Conservation (phyloP, 2,329 filamentous ascomycete species). For the Claviceps pazoutovae region DNA sequence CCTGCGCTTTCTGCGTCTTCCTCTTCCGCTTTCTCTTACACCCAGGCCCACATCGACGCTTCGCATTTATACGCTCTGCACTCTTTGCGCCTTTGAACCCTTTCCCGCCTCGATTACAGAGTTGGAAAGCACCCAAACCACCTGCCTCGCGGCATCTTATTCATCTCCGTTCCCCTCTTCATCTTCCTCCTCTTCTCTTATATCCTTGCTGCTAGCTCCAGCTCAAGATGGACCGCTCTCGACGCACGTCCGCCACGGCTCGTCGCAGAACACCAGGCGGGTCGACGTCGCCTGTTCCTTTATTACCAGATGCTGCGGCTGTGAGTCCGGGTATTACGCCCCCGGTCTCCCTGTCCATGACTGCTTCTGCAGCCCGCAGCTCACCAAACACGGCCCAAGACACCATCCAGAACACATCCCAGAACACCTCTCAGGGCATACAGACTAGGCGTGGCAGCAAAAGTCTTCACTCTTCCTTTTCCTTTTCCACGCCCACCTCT, state of each 20-base stretch:
- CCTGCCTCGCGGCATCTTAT: not conserved
- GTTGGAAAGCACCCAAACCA: not conserved
- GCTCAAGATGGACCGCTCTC: conserved; percentile 25
- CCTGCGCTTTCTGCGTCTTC: too few relatives aligned
- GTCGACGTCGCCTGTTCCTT: conserved; percentile 18
- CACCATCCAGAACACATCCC: conserved; percentile 1
- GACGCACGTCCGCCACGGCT: conserved; percentile 18
- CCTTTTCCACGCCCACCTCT: conserved; percentile 21
- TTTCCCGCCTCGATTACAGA: not conserved
- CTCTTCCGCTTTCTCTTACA: too few relatives aligned
- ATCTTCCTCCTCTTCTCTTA: not conserved
- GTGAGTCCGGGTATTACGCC: conserved; percentile 7
- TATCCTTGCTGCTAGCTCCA: conserved; percentile 12
- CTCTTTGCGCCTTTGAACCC: not conserved
- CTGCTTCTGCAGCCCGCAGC: conserved; percentile 15
- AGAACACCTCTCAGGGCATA: not conserved
- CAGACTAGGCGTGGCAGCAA: conserved; percentile 19
- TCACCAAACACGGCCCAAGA: conserved; percentile 17
- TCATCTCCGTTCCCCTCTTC: conserved; percentile 1
- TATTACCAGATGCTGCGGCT: conserved; percentile 16
- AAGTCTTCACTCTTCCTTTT: conserved; percentile 21
- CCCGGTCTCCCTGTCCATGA: not conserved
- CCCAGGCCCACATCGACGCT: too few relatives aligned
- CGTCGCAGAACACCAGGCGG: conserved; percentile 19
- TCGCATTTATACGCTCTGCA: too few relatives aligned